phyloP scores from a whole-genome alignment of 2,329 filamentous ascomycete species.

The Albifimbria verrucaria region DNA sequence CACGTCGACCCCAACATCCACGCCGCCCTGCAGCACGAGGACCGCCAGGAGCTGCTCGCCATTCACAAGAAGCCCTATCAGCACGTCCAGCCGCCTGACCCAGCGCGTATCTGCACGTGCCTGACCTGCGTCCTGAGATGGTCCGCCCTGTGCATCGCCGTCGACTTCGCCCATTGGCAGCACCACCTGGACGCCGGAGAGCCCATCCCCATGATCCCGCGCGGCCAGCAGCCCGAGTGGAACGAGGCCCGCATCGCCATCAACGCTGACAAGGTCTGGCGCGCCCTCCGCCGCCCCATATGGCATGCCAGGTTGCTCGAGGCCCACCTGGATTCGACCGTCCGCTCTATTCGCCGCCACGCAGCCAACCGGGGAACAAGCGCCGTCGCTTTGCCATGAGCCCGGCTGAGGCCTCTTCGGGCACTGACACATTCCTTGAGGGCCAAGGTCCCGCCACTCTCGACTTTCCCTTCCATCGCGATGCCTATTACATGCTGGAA shows the following conservation, averaged over 20 bases:
- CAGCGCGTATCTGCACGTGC: conserved; percentile 2
- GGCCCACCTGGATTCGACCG: conserved; percentile 1
- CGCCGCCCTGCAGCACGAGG: conserved; percentile 2
- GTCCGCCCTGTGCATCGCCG: conserved; percentile 2
- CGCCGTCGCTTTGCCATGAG: conserved; percentile 2
- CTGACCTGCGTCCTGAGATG: not conserved
- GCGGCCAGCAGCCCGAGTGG: conserved; percentile 1
- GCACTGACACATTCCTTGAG: conserved; percentile 1
- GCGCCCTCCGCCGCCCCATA: not conserved
- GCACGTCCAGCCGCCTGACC: conserved; percentile 1
- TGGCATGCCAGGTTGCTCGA: conserved; percentile 1
- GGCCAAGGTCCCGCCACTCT: not conserved
- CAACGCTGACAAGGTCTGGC: conserved; percentile 3
- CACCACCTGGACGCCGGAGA: not conserved
- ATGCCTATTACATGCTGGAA: conserved; percentile 2
- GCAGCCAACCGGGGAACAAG: conserved; percentile 1
- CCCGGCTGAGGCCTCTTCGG: conserved; percentile 1
- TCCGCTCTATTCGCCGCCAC: conserved; percentile 2
- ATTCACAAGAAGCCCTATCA: conserved; percentile 3
- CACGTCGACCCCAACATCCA: not conserved
- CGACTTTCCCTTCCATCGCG: conserved; percentile 1
- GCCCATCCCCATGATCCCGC: not conserved
- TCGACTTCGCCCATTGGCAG: conserved; percentile 3
- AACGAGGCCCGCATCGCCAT: not conserved
- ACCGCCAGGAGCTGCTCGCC: conserved; percentile 3